These are phyloP conservation scores for Anaeramoeba flamelloides DNA, from an alignment of 78 protist species.

Conservation along the genomic window DNA sequence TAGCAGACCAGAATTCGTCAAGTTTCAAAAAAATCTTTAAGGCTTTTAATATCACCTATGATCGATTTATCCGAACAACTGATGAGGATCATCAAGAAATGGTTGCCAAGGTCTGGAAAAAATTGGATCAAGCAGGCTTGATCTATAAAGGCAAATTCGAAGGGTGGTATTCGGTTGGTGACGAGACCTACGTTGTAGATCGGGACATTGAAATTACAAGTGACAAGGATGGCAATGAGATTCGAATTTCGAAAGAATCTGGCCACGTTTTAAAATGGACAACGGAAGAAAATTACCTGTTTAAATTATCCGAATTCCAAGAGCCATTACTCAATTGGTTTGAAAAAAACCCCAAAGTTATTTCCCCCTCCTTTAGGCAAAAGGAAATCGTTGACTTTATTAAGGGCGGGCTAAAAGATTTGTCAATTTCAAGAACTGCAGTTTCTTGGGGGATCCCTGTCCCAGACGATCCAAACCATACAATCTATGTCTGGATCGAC, in stretches of 20 bases:
- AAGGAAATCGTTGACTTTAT: slow-evolving; percentile 23
- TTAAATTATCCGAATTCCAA: slow-evolving; percentile 29
- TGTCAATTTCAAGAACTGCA: neutral
- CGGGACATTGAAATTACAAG: slow-evolving; percentile 27
- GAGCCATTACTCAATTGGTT: slow-evolving; percentile 15
- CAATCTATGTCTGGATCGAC: too few relatives aligned
- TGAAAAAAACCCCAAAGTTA: slow-evolving; percentile 21
- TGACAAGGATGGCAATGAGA: slow-evolving; percentile 3
- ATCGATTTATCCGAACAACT: slow-evolving; percentile 58
- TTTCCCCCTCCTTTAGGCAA: slow-evolving; percentile 30
- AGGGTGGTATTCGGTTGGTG: slow-evolving; percentile 79
- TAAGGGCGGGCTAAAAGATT: too few relatives aligned
- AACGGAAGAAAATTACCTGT: slow-evolving; percentile 51
- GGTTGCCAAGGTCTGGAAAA: slow-evolving; percentile 47
- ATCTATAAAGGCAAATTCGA: slow-evolving; percentile 65
- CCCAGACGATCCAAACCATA: too few relatives aligned
- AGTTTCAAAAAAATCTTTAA: slow-evolving; percentile 21
- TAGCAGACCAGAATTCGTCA: too few relatives aligned
- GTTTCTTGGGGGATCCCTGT: too few relatives aligned
- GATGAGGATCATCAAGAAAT: slow-evolving; percentile 34
- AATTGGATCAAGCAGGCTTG: slow-evolving; percentile 37
- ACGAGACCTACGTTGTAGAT: slow-evolving; percentile 69
- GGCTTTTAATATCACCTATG: too few relatives aligned
- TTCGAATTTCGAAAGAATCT: slow-evolving; percentile 30
- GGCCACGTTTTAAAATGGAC: slow-evolving; percentile 31